Evolutionary conservation across 179 eudicot species (phyloP).

Genomic region (Vitellaria paradoxa): DNA sequence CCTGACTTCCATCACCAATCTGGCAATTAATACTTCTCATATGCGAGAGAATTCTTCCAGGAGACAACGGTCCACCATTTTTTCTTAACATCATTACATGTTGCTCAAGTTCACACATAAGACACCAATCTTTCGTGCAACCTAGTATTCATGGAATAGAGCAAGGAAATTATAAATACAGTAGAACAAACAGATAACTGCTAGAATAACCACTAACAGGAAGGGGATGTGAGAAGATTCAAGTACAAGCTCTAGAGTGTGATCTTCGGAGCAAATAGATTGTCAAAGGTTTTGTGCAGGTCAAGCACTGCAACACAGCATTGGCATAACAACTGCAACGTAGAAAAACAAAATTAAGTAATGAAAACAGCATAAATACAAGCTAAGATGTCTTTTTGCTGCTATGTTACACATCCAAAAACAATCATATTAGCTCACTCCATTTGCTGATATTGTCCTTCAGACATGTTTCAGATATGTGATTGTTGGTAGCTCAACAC

Average conservation of each 20-base stretch:
- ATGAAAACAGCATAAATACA: background rate
- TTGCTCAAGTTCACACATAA: slow-evolving; percentile 94
- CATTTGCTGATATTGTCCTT: background rate
- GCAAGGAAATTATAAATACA: slow-evolving; percentile 9
- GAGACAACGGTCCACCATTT: slow-evolving; percentile 76
- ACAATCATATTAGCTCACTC: background rate
- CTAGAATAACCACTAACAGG: slow-evolving; percentile 7
- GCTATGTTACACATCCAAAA: background rate
- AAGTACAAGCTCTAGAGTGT: slow-evolving; percentile 79
- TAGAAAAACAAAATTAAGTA: slow-evolving; percentile 11
- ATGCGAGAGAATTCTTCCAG: slow-evolving; percentile 67
- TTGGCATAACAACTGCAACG: slow-evolving; percentile 93
- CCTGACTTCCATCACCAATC: slow-evolving; percentile 94
- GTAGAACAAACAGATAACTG: slow-evolving; percentile 7
- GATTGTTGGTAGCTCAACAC: background rate
- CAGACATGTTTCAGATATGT: background rate
- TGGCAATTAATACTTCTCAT: slow-evolving; percentile 72
- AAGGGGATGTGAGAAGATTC: slow-evolving; percentile 20
- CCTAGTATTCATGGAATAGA: slow-evolving; percentile 39
- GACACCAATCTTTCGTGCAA: slow-evolving; percentile 75
- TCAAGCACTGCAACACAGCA: slow-evolving; percentile 94
- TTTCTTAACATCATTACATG: slow-evolving; percentile 73
- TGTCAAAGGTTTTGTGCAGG: slow-evolving; percentile 88
- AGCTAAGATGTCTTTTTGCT: background rate
- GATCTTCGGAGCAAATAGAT: slow-evolving; percentile 66